Evolutionary conservation across 2,329 filamentous ascomycete species (phyloP).

Genomic region (Diaporthe helianthi): DNA sequence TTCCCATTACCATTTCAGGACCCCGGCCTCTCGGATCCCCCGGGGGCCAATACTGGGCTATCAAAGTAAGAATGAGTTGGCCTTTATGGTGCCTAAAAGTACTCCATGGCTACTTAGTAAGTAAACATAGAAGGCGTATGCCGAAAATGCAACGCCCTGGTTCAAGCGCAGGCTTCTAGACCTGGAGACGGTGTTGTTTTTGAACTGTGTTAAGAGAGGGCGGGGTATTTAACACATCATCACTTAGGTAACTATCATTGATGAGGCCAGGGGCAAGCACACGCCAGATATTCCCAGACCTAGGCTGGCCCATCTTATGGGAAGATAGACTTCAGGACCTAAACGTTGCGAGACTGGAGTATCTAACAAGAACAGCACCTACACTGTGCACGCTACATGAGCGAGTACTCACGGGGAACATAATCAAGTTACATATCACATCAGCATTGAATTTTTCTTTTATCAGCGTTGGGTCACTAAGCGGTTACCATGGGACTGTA

Average conservation of each 20-base stretch:
- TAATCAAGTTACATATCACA: background rate
- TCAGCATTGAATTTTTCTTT: too few species aligned
- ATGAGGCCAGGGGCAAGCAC: background rate
- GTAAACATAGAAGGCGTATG: background rate
- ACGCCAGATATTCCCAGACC: background rate
- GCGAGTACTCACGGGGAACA: background rate
- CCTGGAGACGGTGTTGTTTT: background rate
- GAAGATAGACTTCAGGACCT: too few species aligned
- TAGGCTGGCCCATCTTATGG: background rate
- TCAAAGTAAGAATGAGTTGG: background rate
- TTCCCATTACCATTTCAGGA: background rate
- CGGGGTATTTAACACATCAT: background rate
- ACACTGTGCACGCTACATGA: background rate
- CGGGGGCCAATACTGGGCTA: background rate
- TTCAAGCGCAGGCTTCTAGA: slow-evolving; percentile 8
- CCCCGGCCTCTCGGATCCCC: background rate
- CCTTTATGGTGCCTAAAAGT: slow-evolving; percentile 1
- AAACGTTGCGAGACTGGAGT: background rate
- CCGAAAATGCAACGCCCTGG: slow-evolving; percentile 12
- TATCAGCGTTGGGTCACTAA: too few species aligned
- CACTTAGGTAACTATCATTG: too few species aligned
- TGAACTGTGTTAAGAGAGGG: background rate
- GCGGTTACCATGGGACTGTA: too few species aligned
- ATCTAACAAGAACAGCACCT: background rate
- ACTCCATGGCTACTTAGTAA: too few species aligned